Conservation (phyloP, 2,329 filamentous ascomycete species). For the Neophaeococcomyces mojaviensis region DNA sequence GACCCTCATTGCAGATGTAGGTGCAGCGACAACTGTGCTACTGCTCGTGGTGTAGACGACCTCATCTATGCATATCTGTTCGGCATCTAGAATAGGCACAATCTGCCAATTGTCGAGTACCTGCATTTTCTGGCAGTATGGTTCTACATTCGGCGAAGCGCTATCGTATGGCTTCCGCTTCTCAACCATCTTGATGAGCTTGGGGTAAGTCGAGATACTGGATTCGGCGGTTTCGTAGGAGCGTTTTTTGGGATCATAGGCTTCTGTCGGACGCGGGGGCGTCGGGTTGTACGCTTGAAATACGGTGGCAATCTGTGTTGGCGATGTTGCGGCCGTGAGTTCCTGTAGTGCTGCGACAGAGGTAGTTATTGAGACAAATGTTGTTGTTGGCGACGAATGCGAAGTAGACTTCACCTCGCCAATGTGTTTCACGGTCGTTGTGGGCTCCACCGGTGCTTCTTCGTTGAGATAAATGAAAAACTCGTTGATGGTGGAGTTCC, state of each 20-base stretch:
- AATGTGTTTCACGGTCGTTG: slow-evolving; percentile 8
- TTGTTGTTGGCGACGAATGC: slow-evolving; percentile 12
- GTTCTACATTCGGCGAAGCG: slow-evolving; percentile 28
- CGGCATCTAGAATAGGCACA: slow-evolving; percentile 25
- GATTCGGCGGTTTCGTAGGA: slow-evolving; percentile 17
- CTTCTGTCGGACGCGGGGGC: slow-evolving; percentile 13
- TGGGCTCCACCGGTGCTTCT: slow-evolving; percentile 33
- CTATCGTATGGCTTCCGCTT: slow-evolving; percentile 42
- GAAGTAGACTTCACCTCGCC: slow-evolving; percentile 7
- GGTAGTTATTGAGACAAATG: slow-evolving; percentile 3
- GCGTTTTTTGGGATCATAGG: slow-evolving; percentile 14
- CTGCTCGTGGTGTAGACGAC: slow-evolving; percentile 10
- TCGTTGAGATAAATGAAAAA: slow-evolving; percentile 58
- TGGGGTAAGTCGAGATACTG: slow-evolving; percentile 33
- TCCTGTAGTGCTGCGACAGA: background rate
- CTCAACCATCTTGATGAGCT: slow-evolving; percentile 59
- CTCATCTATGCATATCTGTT: slow-evolving; percentile 20
- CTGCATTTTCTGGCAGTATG: slow-evolving; percentile 59
- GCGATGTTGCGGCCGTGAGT: background rate
- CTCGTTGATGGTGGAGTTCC: slow-evolving; percentile 61
- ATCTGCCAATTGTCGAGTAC: slow-evolving; percentile 47
- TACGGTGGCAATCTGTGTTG: slow-evolving; percentile 6
- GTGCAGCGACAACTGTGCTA: background rate
- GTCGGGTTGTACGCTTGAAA: slow-evolving; percentile 18
- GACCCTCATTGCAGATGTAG: background rate